Conservation (phyloP, 192 early-diverging fungal genomes). For the Coemansia erecta region DNA sequence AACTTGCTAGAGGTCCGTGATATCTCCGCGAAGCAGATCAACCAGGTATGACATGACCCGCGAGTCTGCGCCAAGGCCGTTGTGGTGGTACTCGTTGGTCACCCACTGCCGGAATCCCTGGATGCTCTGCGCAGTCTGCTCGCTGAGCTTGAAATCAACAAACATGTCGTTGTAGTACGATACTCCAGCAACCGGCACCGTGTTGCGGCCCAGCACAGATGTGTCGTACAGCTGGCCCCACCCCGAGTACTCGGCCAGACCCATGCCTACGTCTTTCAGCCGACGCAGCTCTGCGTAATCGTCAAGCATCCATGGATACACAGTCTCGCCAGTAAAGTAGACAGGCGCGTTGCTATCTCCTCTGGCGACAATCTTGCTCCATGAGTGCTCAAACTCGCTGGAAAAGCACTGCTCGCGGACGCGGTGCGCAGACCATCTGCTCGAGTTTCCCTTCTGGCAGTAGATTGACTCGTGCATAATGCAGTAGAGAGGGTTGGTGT, state of each 20-base stretch:
- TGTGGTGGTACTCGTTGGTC: conserved; percentile 69
- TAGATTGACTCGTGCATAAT: conserved; percentile 69
- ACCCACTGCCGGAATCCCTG: conserved; percentile 62
- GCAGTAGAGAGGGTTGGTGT: conserved; percentile 63
- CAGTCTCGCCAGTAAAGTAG: conserved; percentile 66
- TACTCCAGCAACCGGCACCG: conserved; percentile 59
- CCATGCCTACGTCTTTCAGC: conserved; percentile 57
- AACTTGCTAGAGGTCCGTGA: conserved; percentile 32
- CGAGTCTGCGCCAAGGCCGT: conserved; percentile 56
- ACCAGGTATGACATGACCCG: conserved; percentile 59
- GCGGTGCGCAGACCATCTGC: conserved; percentile 63
- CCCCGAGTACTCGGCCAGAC: conserved; percentile 55
- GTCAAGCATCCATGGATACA: conserved; percentile 73
- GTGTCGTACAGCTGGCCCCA: conserved; percentile 63
- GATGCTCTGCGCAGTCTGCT: conserved; percentile 55
- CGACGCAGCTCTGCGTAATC: conserved; percentile 63
- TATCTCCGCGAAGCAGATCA: conserved; percentile 56
- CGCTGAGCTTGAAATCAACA: conserved; percentile 61
- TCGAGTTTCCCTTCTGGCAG: conserved; percentile 57
- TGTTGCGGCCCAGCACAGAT: conserved; percentile 48
- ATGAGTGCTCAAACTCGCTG: conserved; percentile 49
- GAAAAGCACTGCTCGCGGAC: conserved; percentile 53
- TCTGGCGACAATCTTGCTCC: conserved; percentile 29
- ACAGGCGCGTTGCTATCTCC: conserved; percentile 31
- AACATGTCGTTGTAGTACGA: conserved; percentile 74